Evolutionary conservation across 768 basidiomycete genomes (phyloP).

Genomic region (Botryobasidium botryosum): DNA sequence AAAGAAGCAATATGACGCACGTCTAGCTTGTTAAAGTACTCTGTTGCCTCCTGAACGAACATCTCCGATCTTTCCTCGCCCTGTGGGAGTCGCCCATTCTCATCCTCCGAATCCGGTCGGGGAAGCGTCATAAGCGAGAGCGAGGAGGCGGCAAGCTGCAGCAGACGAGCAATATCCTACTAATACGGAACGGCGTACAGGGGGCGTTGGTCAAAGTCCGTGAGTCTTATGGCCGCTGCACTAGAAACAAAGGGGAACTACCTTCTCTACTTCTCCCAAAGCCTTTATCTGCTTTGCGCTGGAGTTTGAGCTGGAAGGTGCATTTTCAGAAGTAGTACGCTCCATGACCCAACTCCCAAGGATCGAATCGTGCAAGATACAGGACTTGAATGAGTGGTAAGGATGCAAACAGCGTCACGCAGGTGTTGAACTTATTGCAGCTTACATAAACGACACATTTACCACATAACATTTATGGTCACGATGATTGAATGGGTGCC

Average conservation of each 20-base stretch:
- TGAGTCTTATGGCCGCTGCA: background rate
- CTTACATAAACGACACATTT: too few species aligned
- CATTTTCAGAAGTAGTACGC: too few species aligned
- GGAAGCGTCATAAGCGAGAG: slow-evolving; percentile 8
- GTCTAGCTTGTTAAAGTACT: slow-evolving; percentile 10
- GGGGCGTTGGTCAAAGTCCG: too few species aligned
- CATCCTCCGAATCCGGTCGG: slow-evolving; percentile 1
- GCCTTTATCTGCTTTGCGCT: slow-evolving; percentile 10
- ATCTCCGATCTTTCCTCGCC: slow-evolving; percentile 10
- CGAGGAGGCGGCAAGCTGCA: slow-evolving; percentile 9
- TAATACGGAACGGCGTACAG: too few species aligned
- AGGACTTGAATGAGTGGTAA: too few species aligned
- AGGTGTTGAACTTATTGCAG: too few species aligned
- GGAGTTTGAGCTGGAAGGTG: slow-evolving; percentile 9
- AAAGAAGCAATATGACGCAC: slow-evolving; percentile 1
- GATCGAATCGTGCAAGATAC: too few species aligned
- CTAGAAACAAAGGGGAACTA: background rate
- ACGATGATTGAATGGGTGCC: too few species aligned
- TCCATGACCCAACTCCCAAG: too few species aligned
- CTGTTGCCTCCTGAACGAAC: slow-evolving; percentile 10
- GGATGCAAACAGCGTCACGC: too few species aligned
- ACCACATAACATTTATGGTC: too few species aligned
- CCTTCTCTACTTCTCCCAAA: slow-evolving; percentile 9
- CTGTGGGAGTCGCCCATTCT: background rate
- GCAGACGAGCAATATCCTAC: slow-evolving; percentile 9